These are phyloP conservation scores for Alnus glutinosa DNA, from an alignment of 306 rosid genomes.

Conservation along the genomic window DNA sequence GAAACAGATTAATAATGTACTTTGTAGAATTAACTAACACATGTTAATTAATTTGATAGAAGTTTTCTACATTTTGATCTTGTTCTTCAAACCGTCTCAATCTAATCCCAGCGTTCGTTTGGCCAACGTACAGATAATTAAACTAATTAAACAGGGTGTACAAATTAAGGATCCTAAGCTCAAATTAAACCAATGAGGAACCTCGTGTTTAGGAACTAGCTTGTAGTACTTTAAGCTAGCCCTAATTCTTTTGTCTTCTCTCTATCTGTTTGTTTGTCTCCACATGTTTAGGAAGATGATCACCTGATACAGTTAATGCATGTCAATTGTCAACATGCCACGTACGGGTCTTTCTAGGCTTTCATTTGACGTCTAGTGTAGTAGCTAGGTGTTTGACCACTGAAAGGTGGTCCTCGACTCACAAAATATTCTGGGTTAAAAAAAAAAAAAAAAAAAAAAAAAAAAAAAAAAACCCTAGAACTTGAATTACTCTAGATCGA, in stretches of 20 bases:
- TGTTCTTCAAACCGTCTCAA: neutral
- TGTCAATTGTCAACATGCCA: neutral
- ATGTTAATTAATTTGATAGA: neutral
- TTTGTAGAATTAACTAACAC: neutral
- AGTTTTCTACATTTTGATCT: neutral
- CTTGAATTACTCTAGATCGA: neutral
- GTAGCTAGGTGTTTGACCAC: slow-evolving; percentile 1
- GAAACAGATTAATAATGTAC: neutral
- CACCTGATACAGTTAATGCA: slow-evolving; percentile 36
- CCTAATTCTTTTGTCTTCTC: neutral
- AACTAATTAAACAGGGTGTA: neutral
- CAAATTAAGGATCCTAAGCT: neutral
- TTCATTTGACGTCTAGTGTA: neutral
- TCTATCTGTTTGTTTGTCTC: neutral
- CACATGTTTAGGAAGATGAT: slow-evolving; percentile 9
- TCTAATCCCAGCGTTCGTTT: neutral
- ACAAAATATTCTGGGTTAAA: neutral
- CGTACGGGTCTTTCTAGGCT: neutral
- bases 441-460: neutral
- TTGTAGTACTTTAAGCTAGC: neutral
- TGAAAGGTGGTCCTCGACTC: slow-evolving; percentile 26
- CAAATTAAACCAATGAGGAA: no score
- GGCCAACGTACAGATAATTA: neutral
- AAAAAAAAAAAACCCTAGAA: neutral
- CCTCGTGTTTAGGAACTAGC: neutral